Conservation (phyloP, 352 stramenopile species). For the Phytophthora chlamydospora region DNA sequence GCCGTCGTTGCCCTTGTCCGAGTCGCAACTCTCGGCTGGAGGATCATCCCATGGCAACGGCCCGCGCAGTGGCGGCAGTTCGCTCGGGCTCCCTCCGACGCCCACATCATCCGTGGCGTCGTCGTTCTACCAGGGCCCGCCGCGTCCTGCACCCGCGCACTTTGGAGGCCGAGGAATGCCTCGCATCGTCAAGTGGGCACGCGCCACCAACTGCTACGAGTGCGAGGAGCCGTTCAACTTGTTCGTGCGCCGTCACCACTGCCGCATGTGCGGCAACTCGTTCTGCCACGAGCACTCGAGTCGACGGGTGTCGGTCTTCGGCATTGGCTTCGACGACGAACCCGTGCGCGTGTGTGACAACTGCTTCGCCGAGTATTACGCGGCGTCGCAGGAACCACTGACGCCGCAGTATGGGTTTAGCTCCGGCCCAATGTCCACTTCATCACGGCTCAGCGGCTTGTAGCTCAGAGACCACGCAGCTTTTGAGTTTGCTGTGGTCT, state of each 20-base stretch:
- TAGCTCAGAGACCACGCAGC: slow-evolving; percentile 21
- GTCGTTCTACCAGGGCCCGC: slow-evolving; percentile 43
- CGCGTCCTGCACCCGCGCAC: slow-evolving; percentile 31
- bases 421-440: slow-evolving; percentile 36
- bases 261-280: slow-evolving; percentile 87
- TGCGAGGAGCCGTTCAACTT: slow-evolving; percentile 85
- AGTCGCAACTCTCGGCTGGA: slow-evolving; percentile 48
- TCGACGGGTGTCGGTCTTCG: slow-evolving; percentile 70
- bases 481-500: background rate
- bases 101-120: slow-evolving; percentile 36
- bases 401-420: slow-evolving; percentile 34
- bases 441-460: slow-evolving; percentile 39
- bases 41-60: slow-evolving; percentile 37
- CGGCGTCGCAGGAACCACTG: slow-evolving; percentile 38
- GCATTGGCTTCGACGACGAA: slow-evolving; percentile 85
- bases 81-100: slow-evolving; percentile 35
- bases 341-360: slow-evolving; percentile 86
- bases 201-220: slow-evolving; percentile 84
- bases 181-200: slow-evolving; percentile 83
- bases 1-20: slow-evolving; percentile 48
- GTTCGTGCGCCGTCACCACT: slow-evolving; percentile 86
- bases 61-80: slow-evolving; percentile 30
- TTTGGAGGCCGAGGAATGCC: slow-evolving; percentile 45
- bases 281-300: slow-evolving; percentile 90
- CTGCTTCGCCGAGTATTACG: slow-evolving; percentile 84